Evolutionary conservation across 441 rosid genomes (phyloP).

Genomic region (Breynia disticha): DNA sequence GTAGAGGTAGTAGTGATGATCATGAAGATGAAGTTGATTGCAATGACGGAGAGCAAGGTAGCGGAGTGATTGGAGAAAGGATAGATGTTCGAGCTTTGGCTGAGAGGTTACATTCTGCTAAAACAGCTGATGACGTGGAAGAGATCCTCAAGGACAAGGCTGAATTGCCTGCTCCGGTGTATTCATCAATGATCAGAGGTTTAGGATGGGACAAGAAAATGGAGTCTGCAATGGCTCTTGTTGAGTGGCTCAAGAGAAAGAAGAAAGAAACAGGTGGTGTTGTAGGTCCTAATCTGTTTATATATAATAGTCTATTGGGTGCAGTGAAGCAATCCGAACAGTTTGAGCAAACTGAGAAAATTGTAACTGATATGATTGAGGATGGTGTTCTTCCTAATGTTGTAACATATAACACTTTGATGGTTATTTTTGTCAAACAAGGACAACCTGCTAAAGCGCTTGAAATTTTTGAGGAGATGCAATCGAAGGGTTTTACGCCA

Average conservation of each 20-base stretch:
- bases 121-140: constrained; percentile 66
- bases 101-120: constrained; percentile 37
- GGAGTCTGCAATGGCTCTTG: constrained; percentile 57
- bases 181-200: constrained; percentile 52
- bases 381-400: constrained; percentile 57
- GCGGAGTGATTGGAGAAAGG: constrained; percentile 22
- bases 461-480: constrained; percentile 46
- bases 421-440: constrained; percentile 55
- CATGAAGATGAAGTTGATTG: constrained; percentile 12
- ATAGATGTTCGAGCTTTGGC: constrained; percentile 55
- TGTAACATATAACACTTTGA: constrained; percentile 68
- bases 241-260: constrained; percentile 74
- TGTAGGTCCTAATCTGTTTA: constrained; percentile 54
- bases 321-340: constrained; percentile 50
- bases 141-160: constrained; percentile 53
- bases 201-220: constrained; percentile 59
- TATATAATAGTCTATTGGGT: constrained; percentile 69
- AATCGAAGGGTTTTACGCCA: constrained; percentile 43
- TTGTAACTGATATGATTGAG: constrained; percentile 50
- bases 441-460: constrained; percentile 51
- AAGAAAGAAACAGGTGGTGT: constrained; percentile 43
- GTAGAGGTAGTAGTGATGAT: constrained; percentile 8
- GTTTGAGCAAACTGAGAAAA: constrained; percentile 37
- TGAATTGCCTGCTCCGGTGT: constrained; percentile 58
- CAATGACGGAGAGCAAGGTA: constrained; percentile 12